Conservation (phyloP, 768 basidiomycete genomes). For the Brasilioporus rufonigricans region DNA sequence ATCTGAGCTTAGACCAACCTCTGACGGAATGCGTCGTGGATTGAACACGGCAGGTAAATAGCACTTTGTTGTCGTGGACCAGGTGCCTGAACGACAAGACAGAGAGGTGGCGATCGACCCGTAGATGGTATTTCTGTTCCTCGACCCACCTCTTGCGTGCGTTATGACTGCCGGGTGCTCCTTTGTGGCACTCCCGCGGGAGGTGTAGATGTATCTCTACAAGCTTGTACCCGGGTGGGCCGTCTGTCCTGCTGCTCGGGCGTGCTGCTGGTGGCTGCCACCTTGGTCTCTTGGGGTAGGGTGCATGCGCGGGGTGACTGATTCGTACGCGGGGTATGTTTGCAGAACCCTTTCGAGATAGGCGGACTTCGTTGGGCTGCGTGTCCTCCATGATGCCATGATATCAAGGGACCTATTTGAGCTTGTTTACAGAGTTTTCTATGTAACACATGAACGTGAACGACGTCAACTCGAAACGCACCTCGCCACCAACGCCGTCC, state of each 20-base stretch:
- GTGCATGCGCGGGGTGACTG: not conserved
- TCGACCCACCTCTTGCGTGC: constrained; percentile 13
- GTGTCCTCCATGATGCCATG: constrained; percentile 31
- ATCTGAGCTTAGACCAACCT: constrained; percentile 5
- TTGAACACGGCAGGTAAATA: constrained; percentile 8
- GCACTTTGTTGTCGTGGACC: constrained; percentile 2
- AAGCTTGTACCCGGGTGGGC: not conserved
- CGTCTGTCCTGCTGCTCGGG: too few species aligned
- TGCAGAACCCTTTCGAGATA: constrained; percentile 32
- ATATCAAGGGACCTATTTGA: constrained; percentile 9
- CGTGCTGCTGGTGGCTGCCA: not conserved
- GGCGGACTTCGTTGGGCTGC: constrained; percentile 40
- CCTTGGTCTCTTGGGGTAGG: constrained; percentile 7
- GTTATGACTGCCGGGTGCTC: constrained; percentile 2
- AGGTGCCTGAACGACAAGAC: constrained; percentile 9
- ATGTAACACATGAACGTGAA: constrained; percentile 15
- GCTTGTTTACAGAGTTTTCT: constrained; percentile 23
- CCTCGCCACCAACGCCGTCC: not conserved
- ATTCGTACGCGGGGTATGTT: constrained; percentile 28
- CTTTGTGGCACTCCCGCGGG: constrained; percentile 15
- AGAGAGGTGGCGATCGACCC: constrained; percentile 6
- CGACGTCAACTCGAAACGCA: constrained; percentile 16
- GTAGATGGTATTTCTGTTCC: constrained; percentile 7
- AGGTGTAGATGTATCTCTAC: constrained; percentile 1
- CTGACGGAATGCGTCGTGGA: not conserved